Evolutionary conservation across 805 yeast genomes (phyloP).

Genomic region (Sugiyamaella americana): DNA sequence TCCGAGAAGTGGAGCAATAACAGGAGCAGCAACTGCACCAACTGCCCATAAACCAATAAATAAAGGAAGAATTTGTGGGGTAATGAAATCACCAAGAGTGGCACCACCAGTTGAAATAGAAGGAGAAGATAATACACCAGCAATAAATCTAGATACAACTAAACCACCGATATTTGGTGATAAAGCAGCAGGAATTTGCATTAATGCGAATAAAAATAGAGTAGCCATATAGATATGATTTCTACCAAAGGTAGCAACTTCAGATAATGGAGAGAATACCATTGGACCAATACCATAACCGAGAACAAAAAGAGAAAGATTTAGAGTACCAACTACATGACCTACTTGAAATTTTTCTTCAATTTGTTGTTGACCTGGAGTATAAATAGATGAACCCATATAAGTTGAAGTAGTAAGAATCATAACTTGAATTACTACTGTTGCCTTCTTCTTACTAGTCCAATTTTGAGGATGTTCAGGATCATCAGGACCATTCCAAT

Average conservation of each 20-base stretch:
- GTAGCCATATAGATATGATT: conserved; percentile 40
- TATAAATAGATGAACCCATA: conserved; percentile 54
- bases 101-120: conserved; percentile 56
- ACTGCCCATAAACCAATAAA: conserved; percentile 48
- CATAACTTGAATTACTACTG: conserved; percentile 38
- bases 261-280: conserved; percentile 56
- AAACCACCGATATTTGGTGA: conserved; percentile 47
- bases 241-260: conserved; percentile 45
- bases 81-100: conserved; percentile 45
- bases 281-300: conserved; percentile 66
- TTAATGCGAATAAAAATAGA: conserved; percentile 40
- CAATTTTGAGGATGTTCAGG: conserved; percentile 49
- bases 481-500: conserved; percentile 31
- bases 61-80: conserved; percentile 36
- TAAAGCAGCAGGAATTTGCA: conserved; percentile 55
- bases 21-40: conserved; percentile 51
- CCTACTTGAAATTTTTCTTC: conserved; percentile 41
- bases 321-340: conserved; percentile 44
- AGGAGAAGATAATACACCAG: conserved; percentile 53
- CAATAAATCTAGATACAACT: conserved; percentile 44
- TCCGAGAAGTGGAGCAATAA: conserved; percentile 51
- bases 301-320: conserved; percentile 53
- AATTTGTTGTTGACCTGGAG: conserved; percentile 45
- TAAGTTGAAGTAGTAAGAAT: conserved; percentile 48
- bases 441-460: conserved; percentile 38